Evolutionary conservation across 176 grass and related monocot species (phyloP), one percentile per base, ranked within the genome.

Genomic region (Zea mays): DNA sequence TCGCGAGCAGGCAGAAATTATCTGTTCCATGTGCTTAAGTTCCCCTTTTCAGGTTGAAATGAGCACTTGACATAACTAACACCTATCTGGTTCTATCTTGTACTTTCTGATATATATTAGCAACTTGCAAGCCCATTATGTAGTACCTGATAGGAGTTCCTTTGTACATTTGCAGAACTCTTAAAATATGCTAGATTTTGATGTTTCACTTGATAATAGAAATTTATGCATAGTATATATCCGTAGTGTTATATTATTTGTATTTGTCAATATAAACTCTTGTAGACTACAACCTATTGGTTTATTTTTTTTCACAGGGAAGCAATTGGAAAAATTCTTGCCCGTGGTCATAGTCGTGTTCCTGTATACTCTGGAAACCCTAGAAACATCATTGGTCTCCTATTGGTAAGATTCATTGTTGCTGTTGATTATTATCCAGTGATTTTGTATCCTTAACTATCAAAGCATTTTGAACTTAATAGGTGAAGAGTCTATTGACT

Each of bases 241-340:
- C 7, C 41, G 1, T 54, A 61, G 36, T 38, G 10, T 56, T 57
- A 7, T 68, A 55, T 55, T 79, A 7, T 79, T 54, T 3, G 17
- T 57, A 55, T 82, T 74, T 71, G 14, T 44, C 43, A 70, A 16
- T 13, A 62, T 5, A 39, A 72, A 64, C 37, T 72, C 11, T 52
- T 77, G 8, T 60, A 71, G 80, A 74, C 38, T 14, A 33, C 59
- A 38, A 59, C 72, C n/a, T 74, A 27, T 75, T 42, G 44, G 51
- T 83, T 8, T 61, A 78, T 67, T 72, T 59, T 15, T 82, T 38
- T 89, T 82, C 69, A 37, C 62, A 99, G 96, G 96, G 96, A 99
- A 91, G 96, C 92, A 10, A 93, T 99, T 81, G 96, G 96, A 8
- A 99, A 99, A 91, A 99, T 99, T 90, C 90, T 99, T 85, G 96